A percentile compares a stretch with the other conserved stretches of the same genome.
Conservation (phyloP, 805 yeast species). For the Barnettozyma sucrosica region DNA sequence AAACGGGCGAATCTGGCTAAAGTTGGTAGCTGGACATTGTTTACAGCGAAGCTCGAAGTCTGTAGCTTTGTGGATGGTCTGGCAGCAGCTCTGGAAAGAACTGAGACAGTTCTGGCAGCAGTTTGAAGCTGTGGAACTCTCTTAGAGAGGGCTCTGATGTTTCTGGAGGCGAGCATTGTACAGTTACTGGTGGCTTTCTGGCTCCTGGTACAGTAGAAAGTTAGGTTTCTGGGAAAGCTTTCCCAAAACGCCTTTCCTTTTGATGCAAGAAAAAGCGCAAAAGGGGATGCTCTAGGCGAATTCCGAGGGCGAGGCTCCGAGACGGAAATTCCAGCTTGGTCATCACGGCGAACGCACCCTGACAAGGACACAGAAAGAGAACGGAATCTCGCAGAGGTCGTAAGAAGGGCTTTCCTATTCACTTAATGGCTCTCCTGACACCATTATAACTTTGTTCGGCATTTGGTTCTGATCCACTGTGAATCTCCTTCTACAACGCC, state of each 20-base stretch:
- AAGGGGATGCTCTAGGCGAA: background rate
- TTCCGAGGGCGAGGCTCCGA: conserved; percentile 4
- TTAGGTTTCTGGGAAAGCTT: background rate
- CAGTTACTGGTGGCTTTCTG: background rate
- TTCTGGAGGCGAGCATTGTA: conserved; percentile 17
- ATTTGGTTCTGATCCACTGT: background rate
- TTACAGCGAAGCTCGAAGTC: conserved; percentile 1
- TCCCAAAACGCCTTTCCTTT: background rate
- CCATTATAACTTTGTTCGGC: background rate
- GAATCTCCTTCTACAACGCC: background rate
- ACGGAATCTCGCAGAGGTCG: background rate
- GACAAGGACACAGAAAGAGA: background rate
- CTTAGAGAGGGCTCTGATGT: conserved; percentile 9
- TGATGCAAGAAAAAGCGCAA: background rate
- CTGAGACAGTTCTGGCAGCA: conserved; percentile 11
- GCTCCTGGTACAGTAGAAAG: background rate
- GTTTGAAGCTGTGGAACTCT: conserved; percentile 11
- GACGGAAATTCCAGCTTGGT: background rate
- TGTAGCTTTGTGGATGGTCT: conserved; percentile 3
- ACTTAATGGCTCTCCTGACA: background rate
- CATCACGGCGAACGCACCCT: background rate
- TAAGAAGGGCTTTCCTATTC: background rate
- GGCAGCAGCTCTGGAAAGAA: conserved; percentile 6
- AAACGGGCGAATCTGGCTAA: conserved; percentile 24
- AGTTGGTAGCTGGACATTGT: conserved; percentile 7